Evolutionary conservation across 148 eudicot genomes (phyloP), one percentile per base, ranked within the genome.

Genomic region (Heliamphora exappendiculata): DNA sequence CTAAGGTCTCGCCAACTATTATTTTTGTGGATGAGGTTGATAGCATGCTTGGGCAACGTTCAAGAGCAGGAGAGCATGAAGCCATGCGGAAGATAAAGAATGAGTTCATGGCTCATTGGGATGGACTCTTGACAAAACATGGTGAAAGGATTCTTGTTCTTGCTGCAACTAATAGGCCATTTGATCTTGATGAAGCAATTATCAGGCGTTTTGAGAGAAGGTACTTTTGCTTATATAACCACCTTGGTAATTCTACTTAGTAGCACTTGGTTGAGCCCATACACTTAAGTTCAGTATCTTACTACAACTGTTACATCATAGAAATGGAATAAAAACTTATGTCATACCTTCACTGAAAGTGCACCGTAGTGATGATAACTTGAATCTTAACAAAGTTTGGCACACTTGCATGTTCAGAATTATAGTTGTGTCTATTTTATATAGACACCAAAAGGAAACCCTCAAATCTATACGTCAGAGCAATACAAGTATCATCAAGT

Each of bases 71-170:
- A 24, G 98, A 94, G 82, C 98, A 94, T 68, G 98, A 94, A 85
- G 98, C 98, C 28, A 94, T 94, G 98, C 80, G 98, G 50, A 94
- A 94, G 82, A 94, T 94, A 17, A 94, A 94, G 80, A 94, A 94
- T 47, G 98, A 94, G 85, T 94, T 94, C 78, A 94, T 94, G 97
- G 83, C 98, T 66, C 93, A 90, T 24, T 94, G 98, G 98, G 98
- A 94, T 81, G 98, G 98, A 9, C 84, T 94, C 37, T 62, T 86
- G 79, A 85, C 97, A 44, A 90, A 94, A 79, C 86, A 85, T 5
- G 91, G 97, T 34, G 97, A 89, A 66, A 85, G 79, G 67, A 94
- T 94, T 74, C 97, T 94, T 74, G 98, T 94, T 78, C 97, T 94
- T 78, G 97, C 98, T 66, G 98, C 98, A 24, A 94, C 98, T 63